Conservation (phyloP, 2,329 filamentous ascomycete species). For the Emergomyces pasteurianus region DNA sequence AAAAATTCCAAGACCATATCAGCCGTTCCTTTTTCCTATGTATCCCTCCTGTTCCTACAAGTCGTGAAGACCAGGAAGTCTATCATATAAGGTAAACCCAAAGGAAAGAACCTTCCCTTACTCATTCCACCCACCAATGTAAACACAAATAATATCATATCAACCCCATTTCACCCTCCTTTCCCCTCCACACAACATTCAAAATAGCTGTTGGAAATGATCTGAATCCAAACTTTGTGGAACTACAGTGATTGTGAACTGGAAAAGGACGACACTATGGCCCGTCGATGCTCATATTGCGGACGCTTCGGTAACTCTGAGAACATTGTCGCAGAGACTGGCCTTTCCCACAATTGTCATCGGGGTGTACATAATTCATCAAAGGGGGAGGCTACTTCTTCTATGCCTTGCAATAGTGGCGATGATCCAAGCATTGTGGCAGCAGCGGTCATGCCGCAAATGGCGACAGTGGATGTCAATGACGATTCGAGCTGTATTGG, state of each 20-base stretch:
- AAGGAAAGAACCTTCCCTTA: background rate
- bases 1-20: background rate
- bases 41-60: too few species aligned
- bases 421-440: background rate
- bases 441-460: background rate
- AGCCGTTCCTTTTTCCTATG: background rate
- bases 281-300: slow-evolving; percentile 12
- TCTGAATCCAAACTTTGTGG: slow-evolving; percentile 8
- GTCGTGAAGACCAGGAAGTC: background rate
- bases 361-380: background rate
- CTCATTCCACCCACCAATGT: background rate
- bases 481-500: slow-evolving; percentile 9
- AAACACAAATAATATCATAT: background rate
- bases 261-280: slow-evolving; percentile 7
- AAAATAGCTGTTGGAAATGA: background rate
- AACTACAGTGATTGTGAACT: slow-evolving; percentile 10
- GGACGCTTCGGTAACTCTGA: slow-evolving; percentile 9
- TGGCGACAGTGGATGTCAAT: slow-evolving; percentile 11
- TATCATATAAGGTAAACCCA: background rate
- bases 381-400: background rate
- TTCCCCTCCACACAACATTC: background rate
- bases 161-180: background rate
- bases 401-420: background rate
- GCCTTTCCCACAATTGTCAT: slow-evolving; percentile 10
- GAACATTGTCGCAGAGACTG: slow-evolving; percentile 3